Conservation (phyloP, 345 rosid genomes). For the Triadica sebifera region DNA sequence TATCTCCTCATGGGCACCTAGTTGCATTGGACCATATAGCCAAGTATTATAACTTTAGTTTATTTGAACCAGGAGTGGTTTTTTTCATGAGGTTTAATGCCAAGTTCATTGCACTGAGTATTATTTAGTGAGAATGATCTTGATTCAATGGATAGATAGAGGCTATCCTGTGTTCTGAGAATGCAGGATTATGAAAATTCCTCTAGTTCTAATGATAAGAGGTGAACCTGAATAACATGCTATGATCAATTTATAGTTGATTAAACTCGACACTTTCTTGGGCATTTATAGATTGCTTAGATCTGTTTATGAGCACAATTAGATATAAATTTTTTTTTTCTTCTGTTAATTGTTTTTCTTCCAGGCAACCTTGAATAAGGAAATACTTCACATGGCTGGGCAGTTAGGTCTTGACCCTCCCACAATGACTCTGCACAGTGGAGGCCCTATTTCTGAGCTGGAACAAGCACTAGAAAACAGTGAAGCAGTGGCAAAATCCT, state of each 20-base stretch:
- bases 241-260: not conserved
- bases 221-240: not conserved
- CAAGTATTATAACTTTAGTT: constrained; percentile 50
- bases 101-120: not conserved
- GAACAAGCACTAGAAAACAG: constrained; percentile 80
- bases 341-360: constrained; percentile 3
- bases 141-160: not conserved
- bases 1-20: constrained; percentile 97
- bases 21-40: constrained; percentile 99
- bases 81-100: not conserved
- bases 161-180: not conserved
- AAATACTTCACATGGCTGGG: constrained; percentile 91
- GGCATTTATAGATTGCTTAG: not conserved
- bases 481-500: constrained; percentile 86
- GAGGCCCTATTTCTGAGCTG: constrained; percentile 65
- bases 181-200: not conserved
- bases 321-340: not conserved
- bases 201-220: not conserved
- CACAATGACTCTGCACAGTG: constrained; percentile 61
- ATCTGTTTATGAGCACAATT: not conserved
- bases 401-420: constrained; percentile 95
- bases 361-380: constrained; percentile 89
- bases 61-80: not conserved
- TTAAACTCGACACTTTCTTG: not conserved
- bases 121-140: not conserved